Base-by-base conservation (phyloP, 148 eudicot species). In the Agrostemma githago region DNA sequence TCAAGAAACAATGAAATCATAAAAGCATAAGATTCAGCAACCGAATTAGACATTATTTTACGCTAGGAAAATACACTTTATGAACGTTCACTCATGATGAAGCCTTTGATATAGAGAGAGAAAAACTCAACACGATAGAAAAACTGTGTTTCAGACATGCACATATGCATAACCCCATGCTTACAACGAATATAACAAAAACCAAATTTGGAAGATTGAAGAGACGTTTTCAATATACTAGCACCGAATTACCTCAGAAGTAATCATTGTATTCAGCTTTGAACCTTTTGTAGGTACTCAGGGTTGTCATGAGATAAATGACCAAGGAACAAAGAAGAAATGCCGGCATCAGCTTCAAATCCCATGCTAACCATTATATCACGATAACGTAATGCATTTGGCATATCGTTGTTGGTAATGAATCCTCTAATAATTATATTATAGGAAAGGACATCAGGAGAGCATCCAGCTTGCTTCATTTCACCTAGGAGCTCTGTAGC, bases 371-470 rank as follows among this genome's bases (percentile, higher is more conserved):
- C 20, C 69, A 66, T 66, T 15, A 66, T 40, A 66, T 66, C 48
- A 17, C 44, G 43, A 68, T 16, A 51, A 8, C 19, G 21, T 16
- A 67, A 41, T 17, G 77, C 65, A 6, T 40, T 66, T 48, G 46
- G 3, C 4, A 75, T 4, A 17, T 66, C 58, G 5, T 66, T 66
- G 12, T 46, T 40, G 11, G 3, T 37, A 54, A 66, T 15, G 46
- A 42, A 62, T 10, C 67, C 67, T 38, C 17, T 63, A 7, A 63
- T 63, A 4, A 63, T 34, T 5, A 42, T 63, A 63, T 11, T 75
- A 38, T 66, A 75, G 54, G 78, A 54, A 5, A 37, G 5, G 38
- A 40, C 39, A 51, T 75, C n/a, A 20, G 78, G 78, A 2, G 68
- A 12, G 42, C 70, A 54, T n/a, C 71, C 58, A 16, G 37, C 15